Conservation (phyloP, 208 protist species). For the Leishmania tarentolae region DNA sequence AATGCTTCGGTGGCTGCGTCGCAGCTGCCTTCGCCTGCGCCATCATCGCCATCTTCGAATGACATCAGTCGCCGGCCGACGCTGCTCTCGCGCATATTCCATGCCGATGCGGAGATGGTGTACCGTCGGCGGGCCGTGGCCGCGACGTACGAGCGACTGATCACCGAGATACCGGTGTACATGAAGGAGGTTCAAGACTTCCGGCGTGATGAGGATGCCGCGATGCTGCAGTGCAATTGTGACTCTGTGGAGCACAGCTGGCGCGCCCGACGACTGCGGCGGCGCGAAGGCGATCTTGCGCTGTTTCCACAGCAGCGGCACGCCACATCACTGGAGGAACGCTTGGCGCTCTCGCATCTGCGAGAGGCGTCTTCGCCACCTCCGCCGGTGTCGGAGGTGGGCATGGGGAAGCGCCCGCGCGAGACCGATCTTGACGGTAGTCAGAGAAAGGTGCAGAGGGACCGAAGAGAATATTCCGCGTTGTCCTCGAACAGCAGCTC, state of each 20-base stretch:
- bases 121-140: slow-evolving; percentile 56
- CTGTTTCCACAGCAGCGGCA: slow-evolving; percentile 11
- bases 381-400: neutral
- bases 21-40: neutral
- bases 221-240: slow-evolving; percentile 35
- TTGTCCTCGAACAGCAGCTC: neutral
- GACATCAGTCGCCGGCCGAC: slow-evolving; percentile 74
- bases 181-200: slow-evolving; percentile 44
- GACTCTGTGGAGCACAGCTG: slow-evolving; percentile 6
- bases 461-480: neutral
- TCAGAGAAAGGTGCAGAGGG: neutral
- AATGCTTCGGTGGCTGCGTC: neutral
- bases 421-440: neutral
- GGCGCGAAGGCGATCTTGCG: neutral
- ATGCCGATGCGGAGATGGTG: slow-evolving; percentile 68
- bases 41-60: slow-evolving; percentile 40
- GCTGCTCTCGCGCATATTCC: slow-evolving; percentile 81
- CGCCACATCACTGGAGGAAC: slow-evolving; percentile 30
- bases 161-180: slow-evolving; percentile 31
- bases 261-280: slow-evolving; percentile 11
- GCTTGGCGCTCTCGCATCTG: slow-evolving; percentile 27
- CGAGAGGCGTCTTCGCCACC: neutral
- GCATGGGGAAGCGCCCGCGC: neutral
- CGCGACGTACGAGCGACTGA: slow-evolving; percentile 40
- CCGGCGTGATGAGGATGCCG: slow-evolving; percentile 42